Base-by-base conservation (phyloP, 2,329 filamentous ascomycete genomes). In the Penicillium brevicompactum region DNA sequence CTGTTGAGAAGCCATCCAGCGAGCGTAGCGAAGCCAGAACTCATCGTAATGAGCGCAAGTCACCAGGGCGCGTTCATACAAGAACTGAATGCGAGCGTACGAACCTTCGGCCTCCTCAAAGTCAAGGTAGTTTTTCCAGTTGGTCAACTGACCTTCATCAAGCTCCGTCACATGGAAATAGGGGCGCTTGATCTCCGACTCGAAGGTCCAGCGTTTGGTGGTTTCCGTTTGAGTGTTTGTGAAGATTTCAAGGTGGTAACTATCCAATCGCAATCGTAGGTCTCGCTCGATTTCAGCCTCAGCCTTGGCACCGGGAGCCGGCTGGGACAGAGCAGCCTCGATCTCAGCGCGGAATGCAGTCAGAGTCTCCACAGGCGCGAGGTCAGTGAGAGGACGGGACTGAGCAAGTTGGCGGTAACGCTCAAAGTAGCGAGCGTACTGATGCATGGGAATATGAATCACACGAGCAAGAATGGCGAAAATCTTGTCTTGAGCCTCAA, bases 91-190 rank as follows among this genome's bases (percentile, higher is more conserved):
- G 56, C 94, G 85, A 13, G 81, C 75, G 62, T 87, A 91, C 61
- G 92, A 86, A 49, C 90, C 91, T 72, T 96, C 89, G 0, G 82
- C 77, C 76, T 99, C 94, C 71, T 99, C 94, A 65, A 95, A 97
- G 70, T 97, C 93, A 43, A 99, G 84, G 67, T 97, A 99, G 69
- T 96, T 96, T 67, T 90, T 86, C 94, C 94, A 99, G 74, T 96
- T 97, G 37, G 79, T 81, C 16, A 99, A 78, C 70, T 99, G 91
- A 8, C 84, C 78, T 57, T 94, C 87, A 65, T 97, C 92, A 8
- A 99, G 82, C 69, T 96, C 91, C 1, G 91, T 96, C 30, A 97
- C 91, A 70, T 97, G 93, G 78, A 97, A 99, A 73, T 97, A 99
- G 0, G 92, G 92, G 1, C 94, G 87, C 78, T 97, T 97, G 68